These are phyloP conservation scores for Pseudonitzschia delicatissima DNA, from an alignment of 108 stramenopile species.

Conservation along the genomic window DNA sequence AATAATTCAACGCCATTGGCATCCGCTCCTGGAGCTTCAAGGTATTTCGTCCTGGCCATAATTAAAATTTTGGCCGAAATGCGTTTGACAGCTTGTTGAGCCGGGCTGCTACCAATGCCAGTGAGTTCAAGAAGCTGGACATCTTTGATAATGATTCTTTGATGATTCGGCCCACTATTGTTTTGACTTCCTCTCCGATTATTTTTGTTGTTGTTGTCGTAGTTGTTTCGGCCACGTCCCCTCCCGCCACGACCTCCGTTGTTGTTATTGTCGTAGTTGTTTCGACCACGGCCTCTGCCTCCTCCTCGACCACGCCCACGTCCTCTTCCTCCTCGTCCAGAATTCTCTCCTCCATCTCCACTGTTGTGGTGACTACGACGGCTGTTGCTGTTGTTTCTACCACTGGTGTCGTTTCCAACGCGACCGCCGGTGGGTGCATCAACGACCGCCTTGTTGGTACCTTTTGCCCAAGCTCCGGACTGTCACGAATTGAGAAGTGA, in stretches of 20 bases:
- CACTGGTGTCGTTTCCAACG: neutral
- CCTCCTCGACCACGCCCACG: neutral
- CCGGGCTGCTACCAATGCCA: constrained; percentile 51
- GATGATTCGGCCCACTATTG: constrained; percentile 7
- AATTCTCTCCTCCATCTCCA: constrained; percentile 3
- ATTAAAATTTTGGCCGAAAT: constrained; percentile 48
- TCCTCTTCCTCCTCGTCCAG: constrained; percentile 6
- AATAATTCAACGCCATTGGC: constrained; percentile 1
- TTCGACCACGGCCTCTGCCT: constrained; percentile 14
- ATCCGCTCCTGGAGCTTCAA: constrained; percentile 40
- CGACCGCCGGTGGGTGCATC: constrained; percentile 22
- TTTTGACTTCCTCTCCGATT: neutral
- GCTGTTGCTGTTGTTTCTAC: constrained; percentile 9
- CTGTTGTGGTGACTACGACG: constrained; percentile 11
- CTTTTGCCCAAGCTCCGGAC: constrained; percentile 44
- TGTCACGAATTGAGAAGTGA: neutral
- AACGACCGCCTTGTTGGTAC: constrained; percentile 27
- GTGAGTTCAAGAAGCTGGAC: constrained; percentile 41
- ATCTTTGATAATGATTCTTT: constrained; percentile 22
- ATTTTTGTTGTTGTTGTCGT: constrained; percentile 15
- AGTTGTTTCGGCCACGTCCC: constrained; percentile 28
- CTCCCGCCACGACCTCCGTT: constrained; percentile 21
- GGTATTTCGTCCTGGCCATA: constrained; percentile 43
- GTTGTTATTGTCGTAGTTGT: constrained; percentile 22
- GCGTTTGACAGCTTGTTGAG: constrained; percentile 61